These are phyloP conservation scores for Cryptosporidium parvum DNA, from an alignment of 169 alveolate species.

Conservation along the genomic window DNA sequence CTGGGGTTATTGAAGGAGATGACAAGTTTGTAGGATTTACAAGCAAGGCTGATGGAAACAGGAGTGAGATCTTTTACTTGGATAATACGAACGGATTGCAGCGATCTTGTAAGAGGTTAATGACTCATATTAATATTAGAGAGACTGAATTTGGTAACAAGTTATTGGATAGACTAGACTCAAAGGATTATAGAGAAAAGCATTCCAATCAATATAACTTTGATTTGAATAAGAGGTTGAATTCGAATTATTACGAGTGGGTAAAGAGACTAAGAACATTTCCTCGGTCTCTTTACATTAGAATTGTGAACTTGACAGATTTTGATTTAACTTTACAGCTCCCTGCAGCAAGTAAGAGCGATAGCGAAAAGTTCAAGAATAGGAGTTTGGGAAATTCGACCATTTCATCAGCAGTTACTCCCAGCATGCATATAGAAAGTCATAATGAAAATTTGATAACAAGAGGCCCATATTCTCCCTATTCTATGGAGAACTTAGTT, in stretches of 20 bases:
- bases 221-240: constrained; percentile 8
- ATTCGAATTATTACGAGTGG: constrained; percentile 54
- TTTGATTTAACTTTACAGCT: constrained; percentile 10
- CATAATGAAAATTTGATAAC: constrained; percentile 37
- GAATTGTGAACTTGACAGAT: constrained; percentile 58
- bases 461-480: constrained; percentile 68
- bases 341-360: constrained; percentile 48
- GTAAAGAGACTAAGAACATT: constrained; percentile 38
- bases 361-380: constrained; percentile 26
- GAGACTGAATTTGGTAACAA: constrained; percentile 63
- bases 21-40: neutral
- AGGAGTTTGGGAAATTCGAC: constrained; percentile 51
- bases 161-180: constrained; percentile 9
- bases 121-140: constrained; percentile 45
- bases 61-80: constrained; percentile 26
- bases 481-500: constrained; percentile 49
- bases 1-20: constrained; percentile 33
- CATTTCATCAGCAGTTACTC: constrained; percentile 60
- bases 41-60: neutral
- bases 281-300: constrained; percentile 55
- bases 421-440: constrained; percentile 54
- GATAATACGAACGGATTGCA: constrained; percentile 52
- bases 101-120: constrained; percentile 30
- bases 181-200: neutral
- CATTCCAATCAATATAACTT: neutral